Conservation (phyloP, 768 basidiomycete species). For the Agrocybe praecox region DNA sequence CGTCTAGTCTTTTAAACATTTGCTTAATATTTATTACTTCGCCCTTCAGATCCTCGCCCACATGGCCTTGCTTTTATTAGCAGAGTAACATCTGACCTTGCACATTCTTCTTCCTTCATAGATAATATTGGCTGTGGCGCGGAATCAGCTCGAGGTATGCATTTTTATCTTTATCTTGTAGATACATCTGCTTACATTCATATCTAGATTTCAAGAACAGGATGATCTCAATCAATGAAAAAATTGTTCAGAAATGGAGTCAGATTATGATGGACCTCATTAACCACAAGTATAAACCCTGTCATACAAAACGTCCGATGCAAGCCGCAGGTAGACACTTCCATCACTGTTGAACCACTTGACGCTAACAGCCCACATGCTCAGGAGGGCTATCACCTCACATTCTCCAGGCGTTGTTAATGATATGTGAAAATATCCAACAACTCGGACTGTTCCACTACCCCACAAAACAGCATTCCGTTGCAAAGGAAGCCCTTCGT, state of each 20-base stretch:
- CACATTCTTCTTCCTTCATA: constrained; percentile 22
- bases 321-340: constrained; percentile 24
- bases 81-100: constrained; percentile 17
- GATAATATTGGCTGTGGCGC: constrained; percentile 19
- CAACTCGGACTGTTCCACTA: constrained; percentile 53
- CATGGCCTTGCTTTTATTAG: constrained; percentile 20
- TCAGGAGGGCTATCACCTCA: constrained; percentile 50
- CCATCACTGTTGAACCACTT: background rate
- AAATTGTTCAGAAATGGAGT: constrained; percentile 58
- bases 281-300: constrained; percentile 27
- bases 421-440: constrained; percentile 55
- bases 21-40: constrained; percentile 21
- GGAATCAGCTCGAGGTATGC: constrained; percentile 33
- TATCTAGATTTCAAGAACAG: constrained; percentile 51
- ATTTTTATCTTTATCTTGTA: background rate
- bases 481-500: constrained; percentile 40
- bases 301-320: constrained; percentile 16
- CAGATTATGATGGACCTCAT: constrained; percentile 38
- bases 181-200: background rate
- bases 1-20: background rate
- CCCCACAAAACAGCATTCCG: constrained; percentile 30
- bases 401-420: constrained; percentile 56
- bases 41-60: constrained; percentile 6
- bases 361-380: background rate
- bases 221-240: constrained; percentile 42